These are phyloP conservation scores for Glarea lozoyensis DNA, from an alignment of 495 filamentous ascomycete genomes.

Conservation along the genomic window DNA sequence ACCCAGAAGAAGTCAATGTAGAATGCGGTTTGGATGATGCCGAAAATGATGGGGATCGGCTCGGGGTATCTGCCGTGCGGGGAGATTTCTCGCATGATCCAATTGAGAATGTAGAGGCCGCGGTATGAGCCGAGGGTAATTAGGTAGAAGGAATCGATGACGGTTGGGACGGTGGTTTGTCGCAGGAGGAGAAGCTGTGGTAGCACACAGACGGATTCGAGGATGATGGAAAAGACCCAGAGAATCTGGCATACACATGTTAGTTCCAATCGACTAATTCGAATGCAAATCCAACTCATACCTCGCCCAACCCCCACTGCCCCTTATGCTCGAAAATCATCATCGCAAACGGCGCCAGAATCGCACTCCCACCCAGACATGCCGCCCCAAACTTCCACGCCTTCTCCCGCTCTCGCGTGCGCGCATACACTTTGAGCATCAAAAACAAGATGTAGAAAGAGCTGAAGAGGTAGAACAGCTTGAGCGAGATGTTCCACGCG, in stretches of 20 bases:
- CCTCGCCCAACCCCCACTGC: slow-evolving; percentile 36
- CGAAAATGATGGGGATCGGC: slow-evolving; percentile 70
- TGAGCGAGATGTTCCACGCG: slow-evolving; percentile 64
- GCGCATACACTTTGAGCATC: slow-evolving; percentile 79
- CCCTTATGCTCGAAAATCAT: slow-evolving; percentile 44
- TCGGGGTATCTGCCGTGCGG: slow-evolving; percentile 50
- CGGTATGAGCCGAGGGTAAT: slow-evolving; percentile 83
- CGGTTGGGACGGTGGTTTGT: slow-evolving; percentile 90
- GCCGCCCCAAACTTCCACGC: slow-evolving; percentile 79
- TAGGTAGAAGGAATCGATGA: slow-evolving; percentile 93
- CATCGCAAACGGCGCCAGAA: slow-evolving; percentile 57
- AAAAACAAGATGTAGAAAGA: slow-evolving; percentile 81
- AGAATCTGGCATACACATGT: slow-evolving; percentile 42
- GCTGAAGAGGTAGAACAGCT: slow-evolving; percentile 77
- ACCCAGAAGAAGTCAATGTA: slow-evolving; percentile 97
- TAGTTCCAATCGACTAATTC: background rate
- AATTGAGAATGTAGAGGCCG: slow-evolving; percentile 84
- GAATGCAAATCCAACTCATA: slow-evolving; percentile 1
- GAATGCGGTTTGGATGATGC: slow-evolving; percentile 80
- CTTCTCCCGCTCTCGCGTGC: slow-evolving; percentile 80
- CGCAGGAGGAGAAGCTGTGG: slow-evolving; percentile 88
- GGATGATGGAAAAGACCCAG: slow-evolving; percentile 81
- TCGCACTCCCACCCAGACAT: slow-evolving; percentile 47
- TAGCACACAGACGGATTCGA: slow-evolving; percentile 84
- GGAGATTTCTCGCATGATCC: slow-evolving; percentile 62